A percentile compares a stretch with the other conserved stretches of the same genome.
Evolutionary conservation across 306 rosid species (phyloP).

Genomic region (Prunus armeniaca): DNA sequence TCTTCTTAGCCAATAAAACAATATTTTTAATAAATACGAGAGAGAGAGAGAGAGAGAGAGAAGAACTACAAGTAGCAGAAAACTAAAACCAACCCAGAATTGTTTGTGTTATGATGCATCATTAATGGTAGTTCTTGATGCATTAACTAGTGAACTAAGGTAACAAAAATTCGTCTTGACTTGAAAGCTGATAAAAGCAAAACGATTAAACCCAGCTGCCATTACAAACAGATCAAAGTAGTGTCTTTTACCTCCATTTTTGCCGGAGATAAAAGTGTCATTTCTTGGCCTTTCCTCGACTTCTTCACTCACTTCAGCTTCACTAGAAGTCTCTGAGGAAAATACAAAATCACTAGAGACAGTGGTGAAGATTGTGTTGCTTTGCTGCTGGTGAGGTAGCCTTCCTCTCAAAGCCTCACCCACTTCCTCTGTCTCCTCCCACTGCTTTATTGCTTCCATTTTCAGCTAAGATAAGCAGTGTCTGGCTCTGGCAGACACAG

Average conservation of each 20-base stretch:
- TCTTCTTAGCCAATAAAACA: not conserved
- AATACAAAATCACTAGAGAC: slow-evolving; percentile 4
- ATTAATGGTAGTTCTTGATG: not conserved
- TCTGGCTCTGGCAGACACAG: not conserved
- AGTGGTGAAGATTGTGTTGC: not conserved
- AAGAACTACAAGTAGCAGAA: not conserved
- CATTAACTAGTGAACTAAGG: not conserved
- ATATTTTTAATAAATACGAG: too few species aligned
- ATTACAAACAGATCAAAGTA: not conserved
- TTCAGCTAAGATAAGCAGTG: not conserved
- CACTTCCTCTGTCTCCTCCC: slow-evolving; percentile 34
- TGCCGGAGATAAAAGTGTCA: not conserved
- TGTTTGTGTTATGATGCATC: not conserved
- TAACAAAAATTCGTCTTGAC: not conserved
- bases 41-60: not conserved
- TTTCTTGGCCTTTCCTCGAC: slow-evolving; percentile 3
- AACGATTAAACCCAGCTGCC: too few species aligned
- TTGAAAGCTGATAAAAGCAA: not conserved
- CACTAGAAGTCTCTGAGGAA: not conserved
- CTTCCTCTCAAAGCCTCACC: slow-evolving; percentile 24
- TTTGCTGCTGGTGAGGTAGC: not conserved
- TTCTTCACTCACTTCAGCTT: slow-evolving; percentile 2
- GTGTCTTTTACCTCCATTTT: slow-evolving; percentile 22
- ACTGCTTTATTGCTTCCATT: slow-evolving; percentile 21
- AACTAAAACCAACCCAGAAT: not conserved